Evolutionary conservation across 2,329 filamentous ascomycete genomes (phyloP).

Genomic region (Clarireedia hainanense): DNA sequence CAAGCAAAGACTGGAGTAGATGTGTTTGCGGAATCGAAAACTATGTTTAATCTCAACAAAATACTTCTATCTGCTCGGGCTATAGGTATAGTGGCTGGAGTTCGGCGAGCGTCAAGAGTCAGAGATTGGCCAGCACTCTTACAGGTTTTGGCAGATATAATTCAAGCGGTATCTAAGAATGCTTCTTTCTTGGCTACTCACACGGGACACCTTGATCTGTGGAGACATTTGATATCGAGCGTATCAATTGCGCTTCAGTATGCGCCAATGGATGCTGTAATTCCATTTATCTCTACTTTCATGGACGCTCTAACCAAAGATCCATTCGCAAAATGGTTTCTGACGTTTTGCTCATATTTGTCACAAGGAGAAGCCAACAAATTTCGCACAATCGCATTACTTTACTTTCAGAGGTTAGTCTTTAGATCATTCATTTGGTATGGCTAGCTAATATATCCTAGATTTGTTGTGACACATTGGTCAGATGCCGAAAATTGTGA

Average conservation of each 20-base stretch:
- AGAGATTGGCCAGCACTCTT: slow-evolving; percentile 62
- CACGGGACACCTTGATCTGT: slow-evolving; percentile 37
- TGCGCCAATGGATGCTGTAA: slow-evolving; percentile 70
- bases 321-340: slow-evolving; percentile 62
- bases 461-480: slow-evolving; percentile 72
- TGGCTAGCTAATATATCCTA: slow-evolving; percentile 30
- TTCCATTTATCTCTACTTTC: slow-evolving; percentile 60
- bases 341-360: slow-evolving; percentile 78
- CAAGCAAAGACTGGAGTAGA: slow-evolving; percentile 34
- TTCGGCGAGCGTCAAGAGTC: slow-evolving; percentile 73
- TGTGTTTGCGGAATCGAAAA: slow-evolving; percentile 30
- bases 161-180: slow-evolving; percentile 40
- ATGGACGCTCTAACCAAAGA: slow-evolving; percentile 57
- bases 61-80: slow-evolving; percentile 47
- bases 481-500: slow-evolving; percentile 56
- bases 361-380: slow-evolving; percentile 64
- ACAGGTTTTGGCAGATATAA: slow-evolving; percentile 43
- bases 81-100: slow-evolving; percentile 63
- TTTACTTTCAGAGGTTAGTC: slow-evolving; percentile 66
- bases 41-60: slow-evolving; percentile 32
- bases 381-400: slow-evolving; percentile 72
- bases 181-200: slow-evolving; percentile 21
- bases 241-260: slow-evolving; percentile 62
- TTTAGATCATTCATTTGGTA: not conserved
- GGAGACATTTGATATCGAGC: slow-evolving; percentile 50